Base-by-base conservation (phyloP, 148 eudicot species). In the Simmondsia chinensis region DNA sequence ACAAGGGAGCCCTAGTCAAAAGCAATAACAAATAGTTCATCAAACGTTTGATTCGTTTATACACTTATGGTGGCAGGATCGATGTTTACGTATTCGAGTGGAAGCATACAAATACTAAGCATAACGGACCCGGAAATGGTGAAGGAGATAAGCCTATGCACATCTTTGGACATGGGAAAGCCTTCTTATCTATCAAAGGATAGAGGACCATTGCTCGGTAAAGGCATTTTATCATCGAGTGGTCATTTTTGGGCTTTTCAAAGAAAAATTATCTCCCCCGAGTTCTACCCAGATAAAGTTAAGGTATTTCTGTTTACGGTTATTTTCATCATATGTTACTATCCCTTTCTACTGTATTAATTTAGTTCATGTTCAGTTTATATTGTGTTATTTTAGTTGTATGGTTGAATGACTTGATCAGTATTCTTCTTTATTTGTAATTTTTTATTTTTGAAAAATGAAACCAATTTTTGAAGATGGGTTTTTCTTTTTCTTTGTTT, bases 241-340 rank as follows among this genome's bases (percentile, higher is more conserved):
- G 83, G 80, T 20, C 44, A 60, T 0, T 39, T 55, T 17, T 81
- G 83, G 83, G 67, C 64, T 9, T 43, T 40, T 26, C 83, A 81
- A 39, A 65, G 80, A 28, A 76, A 70, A 46, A 60, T 70, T 37
- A 70, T 81, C 41, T 62, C 89, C 34, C 83, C 89, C 14, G 71
- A 67, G 20, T 74, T 81, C 42, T 76, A 63, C 49, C 56, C 63
- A 0, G 61, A 64, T 34, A 81, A 70, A 53, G 67, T 73, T 43
- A 76, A 73, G 89, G 88, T 80, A n/a, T n/a, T n/a, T n/a, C n/a
- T n/a, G n/a, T n/a, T n/a, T n/a, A n/a, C n/a, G n/a, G n/a, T n/a
- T n/a, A n/a, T n/a, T n/a, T n/a, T n/a, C n/a, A n/a, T n/a, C n/a
- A n/a, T n/a, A n/a, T n/a, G n/a, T n/a, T n/a, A n/a, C n/a, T n/a